Percentiles rank a stretch among this genome's conserved stretches.
These are phyloP conservation scores for Oxyria digyna DNA, from an alignment of 148 eudicot genomes.

Conservation along the genomic window DNA sequence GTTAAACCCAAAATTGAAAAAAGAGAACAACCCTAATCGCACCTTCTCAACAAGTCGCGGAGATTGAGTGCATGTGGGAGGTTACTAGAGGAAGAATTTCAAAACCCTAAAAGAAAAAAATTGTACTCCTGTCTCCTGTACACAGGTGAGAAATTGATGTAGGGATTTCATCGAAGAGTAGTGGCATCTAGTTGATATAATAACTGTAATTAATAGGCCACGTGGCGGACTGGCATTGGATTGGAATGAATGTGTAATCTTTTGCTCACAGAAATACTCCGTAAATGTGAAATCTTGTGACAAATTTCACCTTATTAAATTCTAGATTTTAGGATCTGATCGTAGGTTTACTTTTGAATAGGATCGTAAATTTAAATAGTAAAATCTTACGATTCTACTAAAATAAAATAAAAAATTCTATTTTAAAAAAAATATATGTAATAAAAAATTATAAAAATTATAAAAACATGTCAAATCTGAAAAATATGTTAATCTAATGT, in stretches of 20 bases:
- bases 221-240: not conserved
- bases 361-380: too few species aligned
- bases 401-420: too few species aligned
- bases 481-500: too few species aligned
- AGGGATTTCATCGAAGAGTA: not conserved
- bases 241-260: not conserved
- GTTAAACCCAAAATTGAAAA: not conserved
- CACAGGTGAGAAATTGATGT: not conserved
- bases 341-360: too few species aligned
- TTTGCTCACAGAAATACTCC: too few species aligned
- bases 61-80: not conserved
- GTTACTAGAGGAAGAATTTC: not conserved
- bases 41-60: not conserved
- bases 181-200: constrained; percentile 3
- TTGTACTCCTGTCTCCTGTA: not conserved
- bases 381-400: too few species aligned
- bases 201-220: not conserved
- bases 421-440: too few species aligned
- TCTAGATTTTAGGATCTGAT: too few species aligned
- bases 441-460: too few species aligned
- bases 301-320: too few species aligned
- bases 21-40: not conserved
- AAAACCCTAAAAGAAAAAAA: not conserved
- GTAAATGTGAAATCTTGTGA: too few species aligned
- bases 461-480: too few species aligned